Evolutionary conservation across 768 basidiomycete genomes (phyloP).

Genomic region (Sporobolomyces roseus): DNA sequence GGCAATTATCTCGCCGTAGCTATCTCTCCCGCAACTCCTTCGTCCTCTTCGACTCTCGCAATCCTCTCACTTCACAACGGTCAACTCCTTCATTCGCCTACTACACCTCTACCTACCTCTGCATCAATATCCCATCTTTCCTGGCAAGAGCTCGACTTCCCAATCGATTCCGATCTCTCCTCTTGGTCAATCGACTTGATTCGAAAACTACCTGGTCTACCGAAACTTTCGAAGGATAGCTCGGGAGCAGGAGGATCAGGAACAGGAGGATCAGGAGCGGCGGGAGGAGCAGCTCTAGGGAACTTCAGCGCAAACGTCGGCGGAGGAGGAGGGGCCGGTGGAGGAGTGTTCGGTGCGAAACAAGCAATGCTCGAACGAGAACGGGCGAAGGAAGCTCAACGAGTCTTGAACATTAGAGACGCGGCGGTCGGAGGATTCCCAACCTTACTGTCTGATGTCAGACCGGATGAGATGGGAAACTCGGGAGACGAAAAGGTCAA

Average conservation of each 20-base stretch:
- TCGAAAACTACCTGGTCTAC: conserved; percentile 17
- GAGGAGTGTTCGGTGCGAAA: conserved; percentile 37
- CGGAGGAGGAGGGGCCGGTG: conserved; percentile 3
- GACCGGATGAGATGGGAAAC: not conserved
- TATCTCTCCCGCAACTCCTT: not conserved
- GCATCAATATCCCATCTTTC: conserved; percentile 12
- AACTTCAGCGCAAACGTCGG: not conserved
- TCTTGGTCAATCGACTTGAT: conserved; percentile 19
- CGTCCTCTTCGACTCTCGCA: conserved; percentile 6
- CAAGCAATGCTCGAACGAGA: conserved; percentile 40
- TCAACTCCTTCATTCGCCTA: not conserved
- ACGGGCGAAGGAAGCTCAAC: conserved; percentile 37
- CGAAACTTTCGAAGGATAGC: conserved; percentile 19
- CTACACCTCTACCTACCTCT: not conserved
- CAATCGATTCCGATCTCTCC: not conserved
- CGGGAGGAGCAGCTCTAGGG: not conserved
- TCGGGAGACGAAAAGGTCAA: conserved; percentile 7
- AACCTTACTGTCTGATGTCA: not conserved
- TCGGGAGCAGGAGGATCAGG: not conserved
- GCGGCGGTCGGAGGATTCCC: conserved; percentile 17
- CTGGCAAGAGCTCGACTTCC: conserved; percentile 22
- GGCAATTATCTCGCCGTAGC: conserved; percentile 1
- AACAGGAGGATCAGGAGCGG: not conserved
- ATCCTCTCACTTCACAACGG: conserved; percentile 35
- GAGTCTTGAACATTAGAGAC: conserved; percentile 16